Evolutionary conservation across 2,329 filamentous ascomycete species (phyloP), one percentile per base, ranked within the genome.

Genomic region (Ophiostoma ulmi): DNA sequence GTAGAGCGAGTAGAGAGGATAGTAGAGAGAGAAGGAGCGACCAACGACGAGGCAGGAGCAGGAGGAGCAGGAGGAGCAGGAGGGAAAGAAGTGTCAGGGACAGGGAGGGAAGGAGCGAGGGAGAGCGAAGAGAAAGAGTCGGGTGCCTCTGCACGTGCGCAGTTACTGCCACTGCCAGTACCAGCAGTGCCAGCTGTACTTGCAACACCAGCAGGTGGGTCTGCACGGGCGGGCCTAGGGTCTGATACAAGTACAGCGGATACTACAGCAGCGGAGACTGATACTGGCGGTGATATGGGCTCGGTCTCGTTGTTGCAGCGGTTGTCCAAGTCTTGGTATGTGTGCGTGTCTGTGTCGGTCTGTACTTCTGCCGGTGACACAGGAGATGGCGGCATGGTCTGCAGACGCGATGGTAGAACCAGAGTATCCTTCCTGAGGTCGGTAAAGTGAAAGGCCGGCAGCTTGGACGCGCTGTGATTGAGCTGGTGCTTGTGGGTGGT

Each of bases 381-480:
- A 73, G 81, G 80, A 72, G 81, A 80, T 22, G 79, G 80, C 52
- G 80, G 80, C 72, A 79, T 77, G 72, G 77, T 77, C 44, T 78
- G 79, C 71, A 79, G 75, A 71, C 80, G 76, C 70, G 76, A 77
- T 65, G 80, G 77, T 67, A 77, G 73, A 52, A 76, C 74, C 52
- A 81, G 77, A 66, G 77, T 74, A 44, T 79, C 75, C 72, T 80
- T 78, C 72, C 79, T 80, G 70, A 83, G 78, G 78, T 86, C 84
- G 74, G 80, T 82, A 75, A 85, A 85, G 72, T 85, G 85, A 77
- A 84, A 86, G 31, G 84, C 81, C 38, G 85, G 85, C 74, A 86
- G 78, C 75, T 86, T 87, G 73, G 85, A 87, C 55, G 84, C 83
- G 75, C 81, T 86, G 77, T 86, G 82, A 76, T 77, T 84, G 74